Percentiles rank a stretch among this genome's conserved stretches.
Evolutionary conservation across 805 yeast genomes (phyloP).

Genomic region (Cyberlindnera misumaiensis): DNA sequence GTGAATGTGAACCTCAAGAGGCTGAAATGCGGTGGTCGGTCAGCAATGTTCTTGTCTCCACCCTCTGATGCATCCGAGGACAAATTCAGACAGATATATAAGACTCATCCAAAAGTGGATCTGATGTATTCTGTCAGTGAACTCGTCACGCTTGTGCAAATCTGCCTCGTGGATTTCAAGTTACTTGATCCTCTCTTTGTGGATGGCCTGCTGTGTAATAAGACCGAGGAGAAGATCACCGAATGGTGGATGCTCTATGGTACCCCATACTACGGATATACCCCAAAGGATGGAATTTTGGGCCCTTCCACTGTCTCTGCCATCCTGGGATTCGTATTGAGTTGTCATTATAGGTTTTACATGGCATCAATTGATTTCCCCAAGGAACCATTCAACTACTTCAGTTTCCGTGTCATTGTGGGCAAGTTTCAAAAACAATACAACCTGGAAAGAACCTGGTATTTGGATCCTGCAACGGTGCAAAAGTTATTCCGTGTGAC

Average conservation of each 20-base stretch:
- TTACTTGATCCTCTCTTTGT: constrained; percentile 60
- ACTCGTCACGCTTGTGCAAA: constrained; percentile 67
- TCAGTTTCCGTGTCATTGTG: constrained; percentile 58
- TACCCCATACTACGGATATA: constrained; percentile 30
- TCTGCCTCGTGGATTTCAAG: constrained; percentile 70
- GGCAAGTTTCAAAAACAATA: constrained; percentile 73
- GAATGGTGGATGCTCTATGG: constrained; percentile 85
- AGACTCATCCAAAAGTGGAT: constrained; percentile 37
- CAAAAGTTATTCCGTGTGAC: constrained; percentile 41
- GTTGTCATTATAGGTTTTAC: constrained; percentile 60
- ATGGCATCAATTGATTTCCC: constrained; percentile 53
- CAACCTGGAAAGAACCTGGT: constrained; percentile 42
- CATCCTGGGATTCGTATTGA: constrained; percentile 66
- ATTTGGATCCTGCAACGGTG: constrained; percentile 52
- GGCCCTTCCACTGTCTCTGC: constrained; percentile 72
- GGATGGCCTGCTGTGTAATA: constrained; percentile 80
- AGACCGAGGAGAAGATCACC: constrained; percentile 63
- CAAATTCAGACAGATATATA: constrained; percentile 72
- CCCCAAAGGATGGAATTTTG: constrained; percentile 44
- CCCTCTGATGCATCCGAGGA: constrained; percentile 76
- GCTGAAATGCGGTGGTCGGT: constrained; percentile 79
- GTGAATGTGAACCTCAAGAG: constrained; percentile 74
- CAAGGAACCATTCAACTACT: constrained; percentile 82
- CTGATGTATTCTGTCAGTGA: constrained; percentile 35
- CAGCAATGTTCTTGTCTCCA: constrained; percentile 61